Evolutionary conservation across 805 yeast genomes (phyloP).

Genomic region (Vanderwaltozyma tropicalis): DNA sequence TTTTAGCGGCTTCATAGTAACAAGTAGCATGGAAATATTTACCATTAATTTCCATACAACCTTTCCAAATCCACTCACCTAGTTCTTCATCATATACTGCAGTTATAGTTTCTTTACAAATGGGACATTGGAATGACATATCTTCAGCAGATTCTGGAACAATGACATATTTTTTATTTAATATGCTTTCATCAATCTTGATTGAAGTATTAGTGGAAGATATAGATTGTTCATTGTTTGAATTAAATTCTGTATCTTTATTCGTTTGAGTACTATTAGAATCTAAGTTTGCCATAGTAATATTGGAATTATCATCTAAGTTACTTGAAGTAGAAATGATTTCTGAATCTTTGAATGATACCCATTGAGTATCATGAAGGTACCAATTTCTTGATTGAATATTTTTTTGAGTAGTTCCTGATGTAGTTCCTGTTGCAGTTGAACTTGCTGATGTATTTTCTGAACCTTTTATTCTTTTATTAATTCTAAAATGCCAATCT

Average conservation of each 20-base stretch:
- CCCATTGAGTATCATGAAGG: constrained; percentile 62
- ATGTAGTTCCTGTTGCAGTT: constrained; percentile 2
- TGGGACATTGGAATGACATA: constrained; percentile 51
- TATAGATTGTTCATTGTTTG: background rate
- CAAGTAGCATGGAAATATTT: constrained; percentile 59
- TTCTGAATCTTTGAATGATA: constrained; percentile 59
- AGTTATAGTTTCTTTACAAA: constrained; percentile 55
- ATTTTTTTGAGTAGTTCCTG: constrained; percentile 18
- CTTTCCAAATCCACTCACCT: constrained; percentile 78
- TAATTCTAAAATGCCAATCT: constrained; percentile 94
- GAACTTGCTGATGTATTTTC: constrained; percentile 11
- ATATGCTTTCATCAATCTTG: constrained; percentile 21
- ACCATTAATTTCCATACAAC: constrained; percentile 43
- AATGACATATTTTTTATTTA: constrained; percentile 42
- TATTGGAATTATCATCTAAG: background rate
- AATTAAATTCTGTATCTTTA: constrained; percentile 4
- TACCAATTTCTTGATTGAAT: constrained; percentile 80
- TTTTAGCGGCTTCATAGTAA: constrained; percentile 43
- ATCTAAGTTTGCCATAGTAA: constrained; percentile 3
- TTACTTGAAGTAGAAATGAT: constrained; percentile 31
- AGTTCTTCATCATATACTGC: constrained; percentile 63
- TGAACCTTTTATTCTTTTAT: constrained; percentile 54
- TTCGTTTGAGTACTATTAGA: background rate
- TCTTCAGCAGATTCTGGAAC: constrained; percentile 57
- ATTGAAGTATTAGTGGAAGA: constrained; percentile 7